A percentile compares a stretch with the other conserved stretches of the same genome.
These are phyloP conservation scores for Phytophthora lateralis DNA, from an alignment of 352 stramenopile species.

Conservation along the genomic window DNA sequence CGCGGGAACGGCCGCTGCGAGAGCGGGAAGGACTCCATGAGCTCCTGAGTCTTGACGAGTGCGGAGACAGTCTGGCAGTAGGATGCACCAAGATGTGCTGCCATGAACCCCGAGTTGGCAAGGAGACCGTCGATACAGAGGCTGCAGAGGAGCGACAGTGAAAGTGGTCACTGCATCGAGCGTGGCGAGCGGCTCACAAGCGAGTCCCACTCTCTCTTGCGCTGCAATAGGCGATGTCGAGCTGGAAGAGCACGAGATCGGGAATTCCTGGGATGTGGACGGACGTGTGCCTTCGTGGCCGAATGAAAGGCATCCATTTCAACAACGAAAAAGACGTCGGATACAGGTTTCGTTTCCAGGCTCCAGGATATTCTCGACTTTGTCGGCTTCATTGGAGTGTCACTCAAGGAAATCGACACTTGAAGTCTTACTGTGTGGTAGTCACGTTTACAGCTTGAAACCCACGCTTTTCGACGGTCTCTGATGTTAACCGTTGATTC, in stretches of 20 bases:
- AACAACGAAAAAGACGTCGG: not conserved
- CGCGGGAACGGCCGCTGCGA: slow-evolving; percentile 34
- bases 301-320: not conserved
- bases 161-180: slow-evolving; percentile 13
- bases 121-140: not conserved
- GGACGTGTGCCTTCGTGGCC: not conserved
- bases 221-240: not conserved
- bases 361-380: not conserved
- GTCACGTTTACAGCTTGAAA: too few species aligned
- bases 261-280: not conserved
- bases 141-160: slow-evolving; percentile 31
- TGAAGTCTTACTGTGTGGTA: too few species aligned
- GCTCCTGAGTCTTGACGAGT: slow-evolving; percentile 11
- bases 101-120: slow-evolving; percentile 10
- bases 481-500: too few species aligned
- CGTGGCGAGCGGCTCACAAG: not conserved
- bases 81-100: slow-evolving; percentile 32
- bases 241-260: not conserved
- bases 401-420: too few species aligned
- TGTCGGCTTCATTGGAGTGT: not conserved
- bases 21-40: slow-evolving; percentile 37
- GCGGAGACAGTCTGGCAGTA: slow-evolving; percentile 25
- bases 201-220: slow-evolving; percentile 1
- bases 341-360: too few species aligned
- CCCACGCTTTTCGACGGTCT: too few species aligned